Percentiles rank a stretch among this genome's conserved stretches.
phyloP scores from a whole-genome alignment of 805 yeast genomes.

The Candida odintsovae region DNA sequence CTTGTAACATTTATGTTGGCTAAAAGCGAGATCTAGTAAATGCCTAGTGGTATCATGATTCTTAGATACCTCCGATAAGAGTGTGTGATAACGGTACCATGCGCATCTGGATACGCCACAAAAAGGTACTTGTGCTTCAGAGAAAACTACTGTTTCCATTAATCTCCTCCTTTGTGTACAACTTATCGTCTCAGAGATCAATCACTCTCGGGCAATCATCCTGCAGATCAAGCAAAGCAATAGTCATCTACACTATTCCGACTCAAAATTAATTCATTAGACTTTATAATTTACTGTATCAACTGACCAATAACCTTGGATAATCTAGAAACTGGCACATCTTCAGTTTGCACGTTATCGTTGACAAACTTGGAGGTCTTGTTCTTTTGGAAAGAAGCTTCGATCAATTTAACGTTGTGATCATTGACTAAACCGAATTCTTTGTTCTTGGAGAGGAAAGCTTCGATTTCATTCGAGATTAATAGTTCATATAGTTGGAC shows the following conservation, averaged over 20 bases:
- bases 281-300: constrained; percentile 3
- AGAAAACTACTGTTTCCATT: no score
- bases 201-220: no score
- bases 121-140: no score
- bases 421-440: constrained; percentile 16
- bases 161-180: no score
- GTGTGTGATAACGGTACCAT: no score
- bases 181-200: no score
- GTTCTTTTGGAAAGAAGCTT: constrained; percentile 15
- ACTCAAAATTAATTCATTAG: not conserved
- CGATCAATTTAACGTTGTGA: constrained; percentile 11
- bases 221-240: no score
- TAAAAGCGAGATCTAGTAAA: no score
- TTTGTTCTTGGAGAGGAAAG: constrained; percentile 17
- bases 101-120: no score
- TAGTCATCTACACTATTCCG: not conserved
- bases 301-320: constrained; percentile 19
- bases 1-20: no score
- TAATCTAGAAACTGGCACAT: constrained; percentile 18
- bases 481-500: constrained; percentile 20
- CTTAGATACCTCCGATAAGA: no score
- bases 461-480: constrained; percentile 16
- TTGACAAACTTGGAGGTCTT: constrained; percentile 18
- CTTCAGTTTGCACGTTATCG: constrained; percentile 18
- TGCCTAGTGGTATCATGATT: no score